These are phyloP conservation scores for Coniophora puteana DNA, from an alignment of 1,284 basidiomycete species.

Conservation along the genomic window DNA sequence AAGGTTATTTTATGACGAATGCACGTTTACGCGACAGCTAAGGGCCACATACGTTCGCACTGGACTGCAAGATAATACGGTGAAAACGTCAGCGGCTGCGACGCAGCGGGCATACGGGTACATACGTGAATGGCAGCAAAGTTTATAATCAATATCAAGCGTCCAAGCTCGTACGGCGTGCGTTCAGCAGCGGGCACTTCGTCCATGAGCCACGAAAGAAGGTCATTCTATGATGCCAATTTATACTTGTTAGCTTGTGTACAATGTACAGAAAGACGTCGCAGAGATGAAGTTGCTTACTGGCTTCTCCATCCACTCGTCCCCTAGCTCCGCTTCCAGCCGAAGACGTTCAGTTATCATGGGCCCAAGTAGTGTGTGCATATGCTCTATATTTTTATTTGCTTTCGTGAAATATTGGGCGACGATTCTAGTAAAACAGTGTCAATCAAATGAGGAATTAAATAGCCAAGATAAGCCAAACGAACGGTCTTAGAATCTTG, in stretches of 20 bases:
- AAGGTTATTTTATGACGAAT: too few relatives aligned
- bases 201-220: constrained; percentile 46
- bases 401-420: constrained; percentile 19
- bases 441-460: too few relatives aligned
- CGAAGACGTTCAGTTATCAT: constrained; percentile 34
- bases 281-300: too few relatives aligned
- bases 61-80: too few relatives aligned
- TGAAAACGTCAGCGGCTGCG: too few relatives aligned
- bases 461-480: neutral
- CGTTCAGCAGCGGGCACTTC: constrained; percentile 28
- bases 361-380: constrained; percentile 27
- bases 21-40: too few relatives aligned
- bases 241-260: neutral
- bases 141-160: constrained; percentile 30
- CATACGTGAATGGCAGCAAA: constrained; percentile 36
- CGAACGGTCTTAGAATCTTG: constrained; percentile 35
- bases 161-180: constrained; percentile 21
- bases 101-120: too few relatives aligned
- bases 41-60: too few relatives aligned
- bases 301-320: constrained; percentile 34
- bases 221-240: constrained; percentile 35
- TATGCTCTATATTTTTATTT: constrained; percentile 7
- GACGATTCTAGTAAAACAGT: too few relatives aligned
- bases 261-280: too few relatives aligned
- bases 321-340: constrained; percentile 26